These are phyloP conservation scores for Wickerhamomyces chaumierensis DNA, from an alignment of 805 yeast species.

Conservation along the genomic window DNA sequence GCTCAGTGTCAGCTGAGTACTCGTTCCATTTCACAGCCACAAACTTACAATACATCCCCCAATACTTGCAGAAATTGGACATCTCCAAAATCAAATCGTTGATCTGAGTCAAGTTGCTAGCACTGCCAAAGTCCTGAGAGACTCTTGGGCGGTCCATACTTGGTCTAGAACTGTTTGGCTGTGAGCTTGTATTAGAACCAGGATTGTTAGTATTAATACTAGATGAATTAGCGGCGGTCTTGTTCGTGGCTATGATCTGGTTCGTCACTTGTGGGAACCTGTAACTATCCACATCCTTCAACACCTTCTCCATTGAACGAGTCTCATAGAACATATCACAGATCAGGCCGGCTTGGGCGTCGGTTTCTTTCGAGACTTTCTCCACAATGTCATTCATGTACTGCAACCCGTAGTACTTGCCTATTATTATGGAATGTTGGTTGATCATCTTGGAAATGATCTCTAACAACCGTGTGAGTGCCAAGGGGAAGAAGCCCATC, in stretches of 20 bases:
- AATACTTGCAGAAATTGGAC: constrained; percentile 68
- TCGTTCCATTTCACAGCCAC: constrained; percentile 58
- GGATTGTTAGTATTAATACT: too few species aligned
- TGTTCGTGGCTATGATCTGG: neutral
- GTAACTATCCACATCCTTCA: constrained; percentile 47
- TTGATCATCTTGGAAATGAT: constrained; percentile 73
- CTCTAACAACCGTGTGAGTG: constrained; percentile 63
- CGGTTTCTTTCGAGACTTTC: constrained; percentile 77
- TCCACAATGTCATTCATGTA: constrained; percentile 59
- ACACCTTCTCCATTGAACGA: constrained; percentile 41
- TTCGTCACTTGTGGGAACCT: constrained; percentile 30
- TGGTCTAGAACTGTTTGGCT: neutral
- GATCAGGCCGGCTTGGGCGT: constrained; percentile 83
- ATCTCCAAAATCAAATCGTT: constrained; percentile 63
- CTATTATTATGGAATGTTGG: constrained; percentile 77
- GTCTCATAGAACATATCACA: constrained; percentile 78
- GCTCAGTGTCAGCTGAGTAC: too few species aligned
- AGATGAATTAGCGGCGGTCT: too few species aligned
- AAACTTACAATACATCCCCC: constrained; percentile 74
- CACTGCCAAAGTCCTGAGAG: constrained; percentile 20
- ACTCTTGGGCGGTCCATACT: neutral
- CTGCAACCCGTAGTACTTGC: constrained; percentile 52
- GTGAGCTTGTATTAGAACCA: neutral
- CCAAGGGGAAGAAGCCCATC: constrained; percentile 46
- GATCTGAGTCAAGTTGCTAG: constrained; percentile 42